Conservation (phyloP, 345 rosid genomes). For the Hibiscus tridactylites region DNA sequence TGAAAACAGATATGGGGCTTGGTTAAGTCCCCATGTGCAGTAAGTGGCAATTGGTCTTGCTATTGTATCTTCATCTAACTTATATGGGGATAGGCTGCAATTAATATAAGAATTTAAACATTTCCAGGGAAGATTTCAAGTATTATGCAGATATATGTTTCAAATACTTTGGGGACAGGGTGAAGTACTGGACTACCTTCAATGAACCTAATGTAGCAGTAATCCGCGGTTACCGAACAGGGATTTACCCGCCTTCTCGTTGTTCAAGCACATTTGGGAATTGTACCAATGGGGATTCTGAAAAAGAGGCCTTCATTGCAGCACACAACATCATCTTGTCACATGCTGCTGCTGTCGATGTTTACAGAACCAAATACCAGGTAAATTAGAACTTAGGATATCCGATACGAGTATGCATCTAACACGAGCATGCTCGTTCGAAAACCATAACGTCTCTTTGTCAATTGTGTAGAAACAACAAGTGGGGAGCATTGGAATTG, state of each 20-base stretch:
- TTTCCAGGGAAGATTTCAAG: constrained; percentile 52
- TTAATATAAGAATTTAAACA: neutral
- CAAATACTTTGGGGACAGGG: constrained; percentile 44
- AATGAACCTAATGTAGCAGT: constrained; percentile 58
- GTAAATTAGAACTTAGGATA: constrained; percentile 17
- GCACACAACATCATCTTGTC: constrained; percentile 64
- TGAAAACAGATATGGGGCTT: constrained; percentile 56
- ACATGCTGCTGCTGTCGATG: constrained; percentile 43
- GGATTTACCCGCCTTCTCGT: constrained; percentile 49
- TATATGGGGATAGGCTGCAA: neutral
- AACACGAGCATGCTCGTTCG: neutral
- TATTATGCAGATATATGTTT: constrained; percentile 51
- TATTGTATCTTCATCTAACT: neutral
- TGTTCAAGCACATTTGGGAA: constrained; percentile 53
- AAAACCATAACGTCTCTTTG: neutral
- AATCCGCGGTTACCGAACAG: constrained; percentile 38
- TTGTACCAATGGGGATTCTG: constrained; percentile 43
- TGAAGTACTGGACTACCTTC: constrained; percentile 54
- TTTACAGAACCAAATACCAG: constrained; percentile 47
- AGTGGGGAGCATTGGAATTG: constrained; percentile 54
- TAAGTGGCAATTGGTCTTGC: constrained; percentile 16
- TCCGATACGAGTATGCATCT: neutral
- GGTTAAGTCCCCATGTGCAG: constrained; percentile 65
- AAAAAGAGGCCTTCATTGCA: constrained; percentile 41
- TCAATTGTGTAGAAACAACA: constrained; percentile 32